phyloP scores from a whole-genome alignment of 1,139 yeast genomes.

The Magnusiomyces clavatus region DNA sequence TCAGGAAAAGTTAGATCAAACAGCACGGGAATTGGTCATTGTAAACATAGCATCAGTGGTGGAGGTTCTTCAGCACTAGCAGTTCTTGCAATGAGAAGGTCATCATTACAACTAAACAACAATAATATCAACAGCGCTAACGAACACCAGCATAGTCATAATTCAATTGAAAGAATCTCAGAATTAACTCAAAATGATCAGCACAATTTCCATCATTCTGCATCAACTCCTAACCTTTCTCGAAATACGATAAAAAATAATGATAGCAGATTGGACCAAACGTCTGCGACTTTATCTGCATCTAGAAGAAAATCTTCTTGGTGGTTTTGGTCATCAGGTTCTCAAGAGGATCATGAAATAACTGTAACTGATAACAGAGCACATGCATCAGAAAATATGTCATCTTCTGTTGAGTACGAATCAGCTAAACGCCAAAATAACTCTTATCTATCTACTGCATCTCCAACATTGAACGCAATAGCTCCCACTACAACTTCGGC shows the following conservation, averaged over 20 bases:
- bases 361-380: not conserved
- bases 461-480: not conserved
- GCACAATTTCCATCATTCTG: not conserved
- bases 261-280: no score
- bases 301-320: conserved; percentile 1
- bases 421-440: not conserved
- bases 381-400: not conserved
- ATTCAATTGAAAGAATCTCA: not conserved
- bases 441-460: not conserved
- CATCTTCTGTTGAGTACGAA: not conserved
- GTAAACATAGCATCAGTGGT: no score
- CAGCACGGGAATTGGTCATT: no score
- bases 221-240: not conserved
- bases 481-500: not conserved
- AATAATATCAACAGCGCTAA: not conserved
- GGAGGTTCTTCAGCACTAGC: no score
- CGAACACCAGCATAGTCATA: not conserved
- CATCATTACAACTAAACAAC: no score
- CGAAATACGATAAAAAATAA: no score
- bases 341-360: not conserved
- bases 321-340: conserved; percentile 3
- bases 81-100: no score
- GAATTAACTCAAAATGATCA: not conserved
- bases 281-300: not conserved
- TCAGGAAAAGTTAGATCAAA: no score